These are phyloP conservation scores for Oehlia diaphana DNA, from an alignment of 192 early-diverging fungal genomes.

Conservation along the genomic window DNA sequence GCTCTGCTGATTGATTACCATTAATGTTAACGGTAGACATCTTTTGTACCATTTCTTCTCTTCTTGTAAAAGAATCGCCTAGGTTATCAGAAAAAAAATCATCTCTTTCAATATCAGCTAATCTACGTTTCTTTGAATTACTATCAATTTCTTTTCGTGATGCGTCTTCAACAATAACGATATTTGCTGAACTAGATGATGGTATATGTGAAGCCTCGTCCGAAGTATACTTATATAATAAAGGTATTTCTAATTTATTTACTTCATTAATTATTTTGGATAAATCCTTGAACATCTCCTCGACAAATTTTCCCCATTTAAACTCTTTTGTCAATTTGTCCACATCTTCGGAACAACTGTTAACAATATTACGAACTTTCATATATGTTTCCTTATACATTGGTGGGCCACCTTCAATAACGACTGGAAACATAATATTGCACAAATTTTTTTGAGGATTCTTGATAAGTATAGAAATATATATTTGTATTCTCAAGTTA, in stretches of 20 bases:
- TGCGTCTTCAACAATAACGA: not conserved
- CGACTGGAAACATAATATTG: not conserved
- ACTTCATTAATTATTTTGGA: not conserved
- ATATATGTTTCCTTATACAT: not conserved
- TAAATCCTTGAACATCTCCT: not conserved
- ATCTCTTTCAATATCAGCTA: too few species aligned
- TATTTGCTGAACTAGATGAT: not conserved
- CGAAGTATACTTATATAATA: not conserved
- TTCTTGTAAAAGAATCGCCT: too few species aligned
- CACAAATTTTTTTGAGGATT: not conserved
- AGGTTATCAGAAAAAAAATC: not conserved
- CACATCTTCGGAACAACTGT: not conserved
- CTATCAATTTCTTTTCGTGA: not conserved
- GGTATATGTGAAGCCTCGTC: not conserved
- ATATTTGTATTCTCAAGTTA: not conserved
- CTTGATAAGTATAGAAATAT: not conserved
- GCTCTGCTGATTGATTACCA: too few species aligned
- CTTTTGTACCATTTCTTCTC: too few species aligned
- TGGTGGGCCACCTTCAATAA: not conserved
- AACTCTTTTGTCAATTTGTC: not conserved
- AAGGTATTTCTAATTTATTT: not conserved
- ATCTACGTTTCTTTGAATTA: not conserved
- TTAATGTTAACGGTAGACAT: too few species aligned
- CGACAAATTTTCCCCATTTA: not conserved
- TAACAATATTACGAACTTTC: not conserved